phyloP scores from a whole-genome alignment of 192 early-diverging fungal species.

The Powellomyces hirtus region DNA sequence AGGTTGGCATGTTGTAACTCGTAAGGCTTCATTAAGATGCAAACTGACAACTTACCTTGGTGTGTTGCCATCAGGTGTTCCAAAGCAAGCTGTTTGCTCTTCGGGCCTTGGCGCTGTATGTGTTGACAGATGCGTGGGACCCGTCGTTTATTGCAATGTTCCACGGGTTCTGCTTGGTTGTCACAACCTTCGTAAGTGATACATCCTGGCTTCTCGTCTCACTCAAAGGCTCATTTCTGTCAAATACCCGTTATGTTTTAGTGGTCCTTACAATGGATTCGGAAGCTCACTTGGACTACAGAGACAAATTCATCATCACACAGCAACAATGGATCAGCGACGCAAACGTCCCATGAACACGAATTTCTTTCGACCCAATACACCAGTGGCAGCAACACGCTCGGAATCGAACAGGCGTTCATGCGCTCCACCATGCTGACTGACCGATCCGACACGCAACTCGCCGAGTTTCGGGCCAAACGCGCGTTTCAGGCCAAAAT shows the following conservation, averaged over 20 bases:
- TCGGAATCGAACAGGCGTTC: conserved; percentile 4
- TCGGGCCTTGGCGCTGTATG: background rate
- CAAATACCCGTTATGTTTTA: too few species aligned
- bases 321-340: background rate
- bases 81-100: background rate
- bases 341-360: background rate
- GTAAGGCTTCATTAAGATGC: too few species aligned
- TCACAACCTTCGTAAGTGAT: background rate
- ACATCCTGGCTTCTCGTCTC: background rate
- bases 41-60: too few species aligned
- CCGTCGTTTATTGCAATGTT: background rate
- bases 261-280: background rate
- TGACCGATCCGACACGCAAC: background rate
- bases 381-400: background rate
- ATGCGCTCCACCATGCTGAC: background rate
- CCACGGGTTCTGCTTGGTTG: background rate
- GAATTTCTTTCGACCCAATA: background rate
- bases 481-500: background rate
- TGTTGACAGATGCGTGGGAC: background rate
- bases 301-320: background rate
- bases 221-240: too few species aligned
- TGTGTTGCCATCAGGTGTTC: background rate
- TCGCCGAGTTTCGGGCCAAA: conserved; percentile 1
- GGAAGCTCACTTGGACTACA: background rate
- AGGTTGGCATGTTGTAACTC: too few species aligned